Base-by-base conservation (phyloP, 495 filamentous ascomycete genomes). In the Penicillium arizonense region DNA sequence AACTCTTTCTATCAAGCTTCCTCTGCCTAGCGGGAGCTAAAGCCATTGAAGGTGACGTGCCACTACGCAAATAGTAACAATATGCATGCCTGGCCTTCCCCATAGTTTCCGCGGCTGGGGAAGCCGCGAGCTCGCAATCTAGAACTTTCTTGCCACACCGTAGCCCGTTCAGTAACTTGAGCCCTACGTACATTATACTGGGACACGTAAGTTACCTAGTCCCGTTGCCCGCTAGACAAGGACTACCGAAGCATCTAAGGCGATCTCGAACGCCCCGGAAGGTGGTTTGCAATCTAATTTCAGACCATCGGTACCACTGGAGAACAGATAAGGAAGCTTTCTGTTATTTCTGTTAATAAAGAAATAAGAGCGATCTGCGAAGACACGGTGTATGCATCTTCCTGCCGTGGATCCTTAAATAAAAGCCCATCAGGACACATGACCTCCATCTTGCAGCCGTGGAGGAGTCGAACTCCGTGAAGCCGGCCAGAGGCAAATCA, bases 221-320 rank as follows among this genome's bases (percentile, higher is more conserved):
- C 9, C n/a, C 23, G 11, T n/a, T 30, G 14, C 32, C 18, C 14
- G 32, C 23, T 24, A 30, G 50, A 14, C 37, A 61, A 23, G 43
- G 48, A 49, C 55, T 49, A 50, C 44, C 44, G 40, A 56, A 41
- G 20, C 5, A 43, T 50, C 9, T 21, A 57, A 41, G 8, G 32
- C 12, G 54, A 56, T 52, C 53, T 57, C 32, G 47, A 61, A 50
- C 47, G 43, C 43, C 34, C 26, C 58, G 37, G 26, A 42, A 47
- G 28, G 50, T 37, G 44, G 48, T 16, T 8, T 38, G 3, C 16
- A 33, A 28, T 10, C 44, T 24, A 34, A 12, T 13, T 16, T 10
- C 30, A 38, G 43, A 50, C 60, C 53, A 57, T 20, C 53, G 55
- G 57, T 47, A 12, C 34, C 13, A 18, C 11, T 39, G 30, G 32